Conservation (phyloP, 225 moss, liverwort and hornwort genomes). For the Marchantia paleacea region DNA sequence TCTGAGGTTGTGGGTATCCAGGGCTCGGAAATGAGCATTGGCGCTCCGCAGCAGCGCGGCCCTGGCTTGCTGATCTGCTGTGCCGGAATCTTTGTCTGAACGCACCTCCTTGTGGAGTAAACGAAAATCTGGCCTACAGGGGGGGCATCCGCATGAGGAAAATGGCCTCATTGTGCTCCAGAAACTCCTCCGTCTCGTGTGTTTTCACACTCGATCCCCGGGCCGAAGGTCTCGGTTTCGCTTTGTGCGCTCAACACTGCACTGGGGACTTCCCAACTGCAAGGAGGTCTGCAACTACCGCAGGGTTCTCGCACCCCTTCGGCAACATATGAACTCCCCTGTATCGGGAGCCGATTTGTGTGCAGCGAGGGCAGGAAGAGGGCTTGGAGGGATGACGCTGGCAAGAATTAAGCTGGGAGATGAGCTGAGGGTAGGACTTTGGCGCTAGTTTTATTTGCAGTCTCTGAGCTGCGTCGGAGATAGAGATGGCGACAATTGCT, state of each 20-base stretch:
- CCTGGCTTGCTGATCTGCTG: background rate
- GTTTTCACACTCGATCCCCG: background rate
- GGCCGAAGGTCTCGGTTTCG: background rate
- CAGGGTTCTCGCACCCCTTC: background rate
- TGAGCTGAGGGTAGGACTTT: background rate
- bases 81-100: background rate
- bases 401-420: background rate
- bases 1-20: no score
- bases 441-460: background rate
- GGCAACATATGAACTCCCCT: background rate
- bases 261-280: background rate
- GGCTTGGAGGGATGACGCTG: background rate
- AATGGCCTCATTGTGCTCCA: background rate
- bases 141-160: background rate
- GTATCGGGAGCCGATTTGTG: background rate
- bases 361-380: background rate
- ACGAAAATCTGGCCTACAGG: background rate
- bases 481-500: constrained; percentile 37
- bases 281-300: constrained; percentile 11
- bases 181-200: background rate
- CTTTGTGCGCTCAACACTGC: background rate
- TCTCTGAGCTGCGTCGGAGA: background rate
- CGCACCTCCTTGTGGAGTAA: background rate
- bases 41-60: background rate
- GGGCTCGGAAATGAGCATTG: no score